Percentiles rank a stretch among this genome's conserved stretches.
These are phyloP conservation scores for Paulownia fortunei DNA, from an alignment of 257 asterid species.

Conservation along the genomic window DNA sequence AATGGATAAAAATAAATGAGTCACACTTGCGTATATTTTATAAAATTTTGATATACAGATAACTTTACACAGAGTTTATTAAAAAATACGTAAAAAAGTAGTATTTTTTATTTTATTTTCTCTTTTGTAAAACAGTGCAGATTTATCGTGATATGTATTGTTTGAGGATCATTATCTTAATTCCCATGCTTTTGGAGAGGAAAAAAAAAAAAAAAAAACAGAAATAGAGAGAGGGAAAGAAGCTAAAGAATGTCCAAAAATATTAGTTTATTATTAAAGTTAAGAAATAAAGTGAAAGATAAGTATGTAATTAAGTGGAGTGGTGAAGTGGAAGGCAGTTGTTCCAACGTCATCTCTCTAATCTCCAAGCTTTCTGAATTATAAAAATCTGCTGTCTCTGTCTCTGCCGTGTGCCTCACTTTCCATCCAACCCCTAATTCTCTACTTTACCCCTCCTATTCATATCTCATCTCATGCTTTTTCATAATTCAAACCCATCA, in stretches of 20 bases:
- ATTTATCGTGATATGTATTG: too few species aligned
- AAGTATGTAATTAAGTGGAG: not conserved
- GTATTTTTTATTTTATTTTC: too few species aligned
- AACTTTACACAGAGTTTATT: too few species aligned
- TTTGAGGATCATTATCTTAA: too few species aligned
- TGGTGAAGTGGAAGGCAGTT: slow-evolving; percentile 58
- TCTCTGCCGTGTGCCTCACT: slow-evolving; percentile 31
- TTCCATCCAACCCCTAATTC: not conserved
- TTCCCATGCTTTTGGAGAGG: too few species aligned
- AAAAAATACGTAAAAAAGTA: too few species aligned
- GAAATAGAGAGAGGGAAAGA: not conserved
- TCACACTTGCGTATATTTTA: too few species aligned
- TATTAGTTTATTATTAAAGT: not conserved
- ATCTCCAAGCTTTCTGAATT: too few species aligned
- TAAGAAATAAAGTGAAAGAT: slow-evolving; percentile 21
- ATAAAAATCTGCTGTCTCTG: slow-evolving; percentile 24
- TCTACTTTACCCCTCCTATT: slow-evolving; percentile 22
- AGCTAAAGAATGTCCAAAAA: not conserved
- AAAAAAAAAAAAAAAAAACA: too few species aligned
- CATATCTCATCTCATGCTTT: not conserved
- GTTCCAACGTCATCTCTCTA: slow-evolving; percentile 44
- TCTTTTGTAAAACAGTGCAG: too few species aligned
- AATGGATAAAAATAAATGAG: too few species aligned
- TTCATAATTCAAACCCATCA: not conserved
- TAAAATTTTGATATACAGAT: too few species aligned